Evolutionary conservation across 345 rosid genomes (phyloP).

Genomic region (Pugionium dolabratum): DNA sequence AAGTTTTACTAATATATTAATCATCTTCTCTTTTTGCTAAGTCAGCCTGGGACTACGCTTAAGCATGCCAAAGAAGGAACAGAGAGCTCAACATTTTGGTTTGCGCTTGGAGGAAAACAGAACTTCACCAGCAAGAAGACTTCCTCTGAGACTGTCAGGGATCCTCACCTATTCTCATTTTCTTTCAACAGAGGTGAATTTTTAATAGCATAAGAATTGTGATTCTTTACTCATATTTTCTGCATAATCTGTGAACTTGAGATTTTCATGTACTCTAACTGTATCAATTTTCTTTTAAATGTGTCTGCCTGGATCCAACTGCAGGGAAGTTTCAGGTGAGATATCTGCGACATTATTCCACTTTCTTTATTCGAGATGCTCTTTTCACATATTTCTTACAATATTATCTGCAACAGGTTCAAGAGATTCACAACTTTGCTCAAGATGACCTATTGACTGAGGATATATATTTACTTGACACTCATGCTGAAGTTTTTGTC

Average conservation of each 20-base stretch:
- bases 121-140: constrained; percentile 5
- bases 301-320: constrained; percentile 34
- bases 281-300: constrained; percentile 29
- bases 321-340: constrained; percentile 97
- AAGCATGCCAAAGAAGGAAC: neutral
- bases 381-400: constrained; percentile 35
- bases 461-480: constrained; percentile 87
- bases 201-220: neutral
- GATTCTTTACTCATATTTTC: neutral
- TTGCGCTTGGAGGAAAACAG: constrained; percentile 42
- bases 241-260: neutral
- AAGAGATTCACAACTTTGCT: constrained; percentile 88
- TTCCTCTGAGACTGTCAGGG: constrained; percentile 65
- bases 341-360: constrained; percentile 28
- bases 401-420: constrained; percentile 56
- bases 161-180: constrained; percentile 83
- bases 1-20: neutral
- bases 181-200: constrained; percentile 65
- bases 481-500: constrained; percentile 92
- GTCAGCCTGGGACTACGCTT: constrained; percentile 47
- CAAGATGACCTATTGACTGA: constrained; percentile 97
- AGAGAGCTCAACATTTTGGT: constrained; percentile 50
- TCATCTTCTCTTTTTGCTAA: constrained; percentile 16
- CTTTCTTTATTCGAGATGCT: constrained; percentile 10
- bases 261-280: constrained; percentile 21